phyloP scores from a whole-genome alignment of 257 asterid species.

The Scutellaria galericulata region DNA sequence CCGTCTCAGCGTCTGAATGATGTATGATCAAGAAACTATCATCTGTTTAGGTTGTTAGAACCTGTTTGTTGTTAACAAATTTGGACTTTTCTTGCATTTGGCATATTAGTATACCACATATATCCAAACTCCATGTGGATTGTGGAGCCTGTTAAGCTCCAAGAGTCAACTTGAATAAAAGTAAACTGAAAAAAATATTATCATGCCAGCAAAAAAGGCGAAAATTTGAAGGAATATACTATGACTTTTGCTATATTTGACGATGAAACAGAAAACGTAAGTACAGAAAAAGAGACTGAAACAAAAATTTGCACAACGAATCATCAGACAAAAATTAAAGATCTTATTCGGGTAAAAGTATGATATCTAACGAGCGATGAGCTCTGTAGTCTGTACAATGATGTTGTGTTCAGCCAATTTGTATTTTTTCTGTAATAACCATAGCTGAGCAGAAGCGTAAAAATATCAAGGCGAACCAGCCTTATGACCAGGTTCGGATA shows the following conservation, averaged over 20 bases:
- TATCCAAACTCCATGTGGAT: not conserved
- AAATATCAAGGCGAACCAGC: not conserved
- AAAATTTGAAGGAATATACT: not conserved
- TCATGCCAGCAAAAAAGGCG: conserved; percentile 13
- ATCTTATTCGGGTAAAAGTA: not conserved
- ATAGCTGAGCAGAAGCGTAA: not conserved
- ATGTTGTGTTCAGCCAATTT: conserved; percentile 37
- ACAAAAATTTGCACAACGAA: not conserved
- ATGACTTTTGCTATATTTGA: not conserved
- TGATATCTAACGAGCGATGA: not conserved
- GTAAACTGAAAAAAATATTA: not conserved
- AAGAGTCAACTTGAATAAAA: conserved; percentile 2
- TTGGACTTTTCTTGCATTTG: conserved; percentile 21
- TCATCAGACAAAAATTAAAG: not conserved
- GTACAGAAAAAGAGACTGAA: not conserved
- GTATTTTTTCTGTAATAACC: conserved; percentile 19
- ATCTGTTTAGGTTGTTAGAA: conserved; percentile 21
- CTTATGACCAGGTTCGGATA: not conserved
- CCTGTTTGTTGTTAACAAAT: conserved; percentile 22
- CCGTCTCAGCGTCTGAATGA: not conserved
- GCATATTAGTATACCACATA: not conserved
- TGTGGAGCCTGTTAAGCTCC: not conserved
- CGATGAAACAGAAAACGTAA: not conserved
- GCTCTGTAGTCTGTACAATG: conserved; percentile 28
- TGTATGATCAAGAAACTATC: conserved; percentile 30